Evolutionary conservation across 2,329 filamentous ascomycete species (phyloP).

Genomic region (Arthroderma sp.): DNA sequence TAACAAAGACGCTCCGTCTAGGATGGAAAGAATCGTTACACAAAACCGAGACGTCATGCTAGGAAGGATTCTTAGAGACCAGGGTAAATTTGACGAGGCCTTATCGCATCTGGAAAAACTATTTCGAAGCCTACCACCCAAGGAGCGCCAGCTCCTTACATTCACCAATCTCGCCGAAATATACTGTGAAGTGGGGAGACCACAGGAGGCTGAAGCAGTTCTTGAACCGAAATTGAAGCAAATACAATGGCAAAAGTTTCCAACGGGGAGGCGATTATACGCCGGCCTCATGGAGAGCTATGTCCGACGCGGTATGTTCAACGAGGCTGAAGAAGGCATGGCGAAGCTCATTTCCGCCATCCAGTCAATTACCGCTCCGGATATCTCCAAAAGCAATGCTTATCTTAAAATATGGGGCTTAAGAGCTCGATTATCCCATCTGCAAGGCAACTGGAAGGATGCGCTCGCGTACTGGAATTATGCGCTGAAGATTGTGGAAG

Average conservation of each 20-base stretch:
- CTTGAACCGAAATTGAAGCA: not conserved
- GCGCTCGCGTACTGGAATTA: conserved; percentile 2
- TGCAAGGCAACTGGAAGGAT: conserved; percentile 4
- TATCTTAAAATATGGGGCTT: not conserved
- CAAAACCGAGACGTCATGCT: conserved; percentile 4
- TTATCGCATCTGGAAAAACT: not conserved
- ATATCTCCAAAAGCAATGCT: not conserved
- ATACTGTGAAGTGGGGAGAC: conserved; percentile 3
- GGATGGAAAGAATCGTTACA: conserved; percentile 2
- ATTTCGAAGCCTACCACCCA: not conserved
- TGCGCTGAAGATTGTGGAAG: not conserved
- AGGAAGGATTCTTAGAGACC: conserved; percentile 6
- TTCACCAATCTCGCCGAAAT: conserved; percentile 7
- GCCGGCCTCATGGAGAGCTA: conserved; percentile 6
- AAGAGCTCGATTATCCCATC: conserved; percentile 5
- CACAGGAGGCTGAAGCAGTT: conserved; percentile 3
- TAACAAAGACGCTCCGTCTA: not conserved
- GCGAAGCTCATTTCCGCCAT: conserved; percentile 1
- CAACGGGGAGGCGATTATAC: conserved; percentile 1
- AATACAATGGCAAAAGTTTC: conserved; percentile 1
- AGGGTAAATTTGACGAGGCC: conserved; percentile 2
- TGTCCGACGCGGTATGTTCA: conserved; percentile 5
- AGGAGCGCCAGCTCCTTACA: not conserved
- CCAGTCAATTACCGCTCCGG: not conserved
- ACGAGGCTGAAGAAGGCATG: conserved; percentile 4